Evolutionary conservation across 2,329 filamentous ascomycete species (phyloP).

Genomic region (Sclerotinia nivalis): DNA sequence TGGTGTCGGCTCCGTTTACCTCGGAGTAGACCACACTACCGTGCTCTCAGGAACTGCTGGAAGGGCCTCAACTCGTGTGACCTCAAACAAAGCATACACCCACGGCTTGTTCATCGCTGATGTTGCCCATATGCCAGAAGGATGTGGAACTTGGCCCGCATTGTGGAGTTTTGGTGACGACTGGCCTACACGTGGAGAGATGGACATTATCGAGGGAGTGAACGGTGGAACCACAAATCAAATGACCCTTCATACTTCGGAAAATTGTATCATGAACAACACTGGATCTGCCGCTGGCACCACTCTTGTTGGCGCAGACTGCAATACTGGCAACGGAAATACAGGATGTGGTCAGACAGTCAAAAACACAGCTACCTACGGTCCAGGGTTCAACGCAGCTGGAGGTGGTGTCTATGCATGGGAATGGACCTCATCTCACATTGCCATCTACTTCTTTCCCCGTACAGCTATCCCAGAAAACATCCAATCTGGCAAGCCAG

Average conservation of each 20-base stretch:
- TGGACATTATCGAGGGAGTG: conserved; percentile 79
- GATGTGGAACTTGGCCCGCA: conserved; percentile 62
- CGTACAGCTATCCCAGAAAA: conserved; percentile 64
- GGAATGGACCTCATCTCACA: conserved; percentile 72
- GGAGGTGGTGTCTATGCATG: conserved; percentile 72
- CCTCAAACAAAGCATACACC: conserved; percentile 54
- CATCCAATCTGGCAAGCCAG: conserved; percentile 58
- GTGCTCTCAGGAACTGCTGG: conserved; percentile 53
- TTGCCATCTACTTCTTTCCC: conserved; percentile 82
- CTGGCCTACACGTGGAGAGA: conserved; percentile 72
- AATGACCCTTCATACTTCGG: conserved; percentile 67
- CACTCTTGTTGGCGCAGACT: conserved; percentile 53
- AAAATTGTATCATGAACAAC: conserved; percentile 59
- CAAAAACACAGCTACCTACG: conserved; percentile 57
- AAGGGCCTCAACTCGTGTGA: conserved; percentile 69
- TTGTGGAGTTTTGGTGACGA: conserved; percentile 58
- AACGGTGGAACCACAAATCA: conserved; percentile 60
- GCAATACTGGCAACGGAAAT: conserved; percentile 53
- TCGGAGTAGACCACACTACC: conserved; percentile 67
- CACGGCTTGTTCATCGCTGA: conserved; percentile 60
- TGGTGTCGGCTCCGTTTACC: conserved; percentile 51
- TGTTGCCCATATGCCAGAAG: conserved; percentile 59
- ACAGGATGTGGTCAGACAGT: conserved; percentile 61
- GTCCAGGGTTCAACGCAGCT: conserved; percentile 68
- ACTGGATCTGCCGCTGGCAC: conserved; percentile 50